Conservation (phyloP, 129 eudicot species). For the Oenanthe sinensis region DNA sequence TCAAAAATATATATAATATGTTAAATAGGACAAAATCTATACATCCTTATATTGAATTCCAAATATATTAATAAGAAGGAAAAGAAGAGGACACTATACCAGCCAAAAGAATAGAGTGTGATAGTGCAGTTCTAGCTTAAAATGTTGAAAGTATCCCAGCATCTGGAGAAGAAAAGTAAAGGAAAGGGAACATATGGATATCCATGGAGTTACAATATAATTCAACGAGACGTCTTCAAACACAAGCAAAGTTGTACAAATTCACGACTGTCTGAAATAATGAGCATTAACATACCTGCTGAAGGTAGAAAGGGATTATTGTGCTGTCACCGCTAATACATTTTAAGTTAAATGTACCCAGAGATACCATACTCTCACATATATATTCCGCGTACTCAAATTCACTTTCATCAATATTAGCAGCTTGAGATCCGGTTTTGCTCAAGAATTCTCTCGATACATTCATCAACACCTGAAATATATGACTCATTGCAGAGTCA, state of each 20-base stretch:
- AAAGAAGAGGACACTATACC: conserved; percentile 37
- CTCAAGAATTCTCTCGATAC: conserved; percentile 59
- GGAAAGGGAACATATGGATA: background rate
- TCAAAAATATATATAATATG: conserved; percentile 15
- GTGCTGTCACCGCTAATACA: conserved; percentile 50
- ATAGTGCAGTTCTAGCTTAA: conserved; percentile 67
- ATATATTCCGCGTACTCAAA: conserved; percentile 72
- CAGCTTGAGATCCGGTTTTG: conserved; percentile 40
- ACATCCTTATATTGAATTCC: conserved; percentile 16
- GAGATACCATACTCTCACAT: conserved; percentile 85
- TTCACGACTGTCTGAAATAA: background rate
- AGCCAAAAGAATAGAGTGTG: conserved; percentile 89
- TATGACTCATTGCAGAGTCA: conserved; percentile 74
- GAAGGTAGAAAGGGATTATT: conserved; percentile 53
- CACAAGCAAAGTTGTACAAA: background rate
- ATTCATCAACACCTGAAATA: conserved; percentile 73
- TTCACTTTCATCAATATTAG: conserved; percentile 44
- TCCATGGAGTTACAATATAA: conserved; percentile 6
- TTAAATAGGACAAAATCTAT: conserved; percentile 6
- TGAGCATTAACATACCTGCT: conserved; percentile 49
- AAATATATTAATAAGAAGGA: background rate
- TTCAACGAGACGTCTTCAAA: background rate
- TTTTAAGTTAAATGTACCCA: conserved; percentile 80
- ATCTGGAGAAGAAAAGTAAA: conserved; percentile 41
- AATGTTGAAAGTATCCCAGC: conserved; percentile 89